These are phyloP conservation scores for Sanghuangporus weigelae DNA, from an alignment of 1,284 basidiomycete genomes.

Conservation along the genomic window DNA sequence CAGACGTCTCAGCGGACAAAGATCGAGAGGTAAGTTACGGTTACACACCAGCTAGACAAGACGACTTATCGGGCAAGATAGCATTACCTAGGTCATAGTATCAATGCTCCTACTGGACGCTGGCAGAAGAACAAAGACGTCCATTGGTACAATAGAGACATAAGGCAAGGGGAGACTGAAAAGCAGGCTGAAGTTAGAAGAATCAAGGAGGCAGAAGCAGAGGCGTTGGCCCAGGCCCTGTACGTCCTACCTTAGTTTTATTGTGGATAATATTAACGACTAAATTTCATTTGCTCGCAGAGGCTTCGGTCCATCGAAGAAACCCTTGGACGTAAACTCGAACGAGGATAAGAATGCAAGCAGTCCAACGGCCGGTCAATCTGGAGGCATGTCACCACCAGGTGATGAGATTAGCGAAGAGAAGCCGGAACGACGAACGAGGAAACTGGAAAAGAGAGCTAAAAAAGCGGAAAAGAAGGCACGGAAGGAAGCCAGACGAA, in stretches of 20 bases:
- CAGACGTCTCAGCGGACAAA: conserved; percentile 86
- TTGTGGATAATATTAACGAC: not conserved
- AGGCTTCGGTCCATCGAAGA: conserved; percentile 26
- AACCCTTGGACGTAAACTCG: conserved; percentile 17
- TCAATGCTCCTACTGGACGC: conserved; percentile 87
- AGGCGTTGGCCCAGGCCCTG: conserved; percentile 78
- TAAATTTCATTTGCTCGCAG: conserved; percentile 11
- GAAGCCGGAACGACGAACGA: conserved; percentile 21
- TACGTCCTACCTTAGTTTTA: conserved; percentile 32
- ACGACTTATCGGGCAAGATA: conserved; percentile 27
- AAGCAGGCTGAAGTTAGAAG: conserved; percentile 67
- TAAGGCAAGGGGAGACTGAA: conserved; percentile 37
- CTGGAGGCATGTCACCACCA: not conserved
- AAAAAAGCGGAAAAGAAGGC: conserved; percentile 19
- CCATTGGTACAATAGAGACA: conserved; percentile 85
- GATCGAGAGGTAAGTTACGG: conserved; percentile 68
- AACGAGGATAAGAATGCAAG: conserved; percentile 1
- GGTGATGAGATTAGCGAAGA: conserved; percentile 10
- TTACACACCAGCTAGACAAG: not conserved
- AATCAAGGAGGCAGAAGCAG: conserved; percentile 83
- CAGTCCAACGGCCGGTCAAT: conserved; percentile 3
- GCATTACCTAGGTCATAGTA: conserved; percentile 89
- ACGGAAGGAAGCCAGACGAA: conserved; percentile 14
- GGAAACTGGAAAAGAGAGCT: conserved; percentile 23
- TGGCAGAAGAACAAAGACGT: conserved; percentile 96